A percentile compares a stretch with the other conserved stretches of the same genome.
These are phyloP conservation scores for Rhodamnia argentea DNA, from an alignment of 345 rosid genomes.

Conservation along the genomic window DNA sequence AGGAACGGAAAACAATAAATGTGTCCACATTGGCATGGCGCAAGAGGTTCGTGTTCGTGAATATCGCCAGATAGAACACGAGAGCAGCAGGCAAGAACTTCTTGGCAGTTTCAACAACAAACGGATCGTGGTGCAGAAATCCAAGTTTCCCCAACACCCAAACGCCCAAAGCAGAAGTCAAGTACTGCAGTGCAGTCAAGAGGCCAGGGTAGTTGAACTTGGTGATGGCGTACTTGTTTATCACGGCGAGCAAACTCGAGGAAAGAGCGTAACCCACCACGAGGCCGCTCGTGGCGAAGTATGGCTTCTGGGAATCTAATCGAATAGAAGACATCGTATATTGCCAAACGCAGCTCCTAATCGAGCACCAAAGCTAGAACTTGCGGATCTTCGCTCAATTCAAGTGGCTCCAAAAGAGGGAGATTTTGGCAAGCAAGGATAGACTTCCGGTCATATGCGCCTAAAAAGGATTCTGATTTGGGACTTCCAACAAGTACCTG, in stretches of 20 bases:
- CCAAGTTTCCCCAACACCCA: conserved; percentile 77
- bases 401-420: too few relatives aligned
- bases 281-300: conserved; percentile 69
- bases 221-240: conserved; percentile 92
- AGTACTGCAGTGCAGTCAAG: conserved; percentile 85
- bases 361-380: not conserved
- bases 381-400: too few relatives aligned
- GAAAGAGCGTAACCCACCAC: conserved; percentile 88
- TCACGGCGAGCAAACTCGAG: conserved; percentile 97
- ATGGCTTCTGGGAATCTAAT: conserved; percentile 24
- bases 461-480: not conserved
- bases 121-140: conserved; percentile 72
- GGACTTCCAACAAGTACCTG: not conserved
- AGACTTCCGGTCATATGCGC: too few relatives aligned
- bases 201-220: conserved; percentile 83
- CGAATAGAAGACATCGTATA: not conserved
- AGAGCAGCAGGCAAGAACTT: conserved; percentile 87
- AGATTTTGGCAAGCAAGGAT: too few relatives aligned
- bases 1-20: conserved; percentile 83
- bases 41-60: conserved; percentile 92
- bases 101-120: conserved; percentile 76
- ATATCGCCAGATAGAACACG: conserved; percentile 89
- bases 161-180: conserved; percentile 70
- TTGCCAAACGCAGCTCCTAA: not conserved
- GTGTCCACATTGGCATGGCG: conserved; percentile 98